phyloP scores from a whole-genome alignment of 2,329 filamentous ascomycete genomes.

The Beauveria asiatica region DNA sequence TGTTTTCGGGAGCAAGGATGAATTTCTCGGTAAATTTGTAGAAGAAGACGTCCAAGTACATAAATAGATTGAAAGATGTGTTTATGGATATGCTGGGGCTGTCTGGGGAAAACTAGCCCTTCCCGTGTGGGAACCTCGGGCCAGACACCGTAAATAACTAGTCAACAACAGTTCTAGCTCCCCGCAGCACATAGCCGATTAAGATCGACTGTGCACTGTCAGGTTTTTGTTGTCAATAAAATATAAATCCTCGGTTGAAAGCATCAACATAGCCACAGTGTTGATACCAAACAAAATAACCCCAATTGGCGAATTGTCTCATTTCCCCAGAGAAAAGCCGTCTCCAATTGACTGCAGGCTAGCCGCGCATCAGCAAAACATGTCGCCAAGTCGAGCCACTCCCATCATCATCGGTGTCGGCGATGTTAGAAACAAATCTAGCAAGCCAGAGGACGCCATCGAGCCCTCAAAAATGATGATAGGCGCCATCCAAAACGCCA shows the following conservation, averaged over 20 bases:
- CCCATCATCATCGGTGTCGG: conserved; percentile 56
- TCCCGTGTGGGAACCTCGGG: conserved; percentile 5
- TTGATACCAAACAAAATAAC: neutral
- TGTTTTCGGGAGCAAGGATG: neutral
- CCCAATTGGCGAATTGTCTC: neutral
- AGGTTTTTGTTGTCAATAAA: neutral
- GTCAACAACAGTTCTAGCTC: neutral
- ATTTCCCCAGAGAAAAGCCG: too few relatives aligned
- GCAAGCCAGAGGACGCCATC: conserved; percentile 35
- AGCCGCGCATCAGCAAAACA: neutral
- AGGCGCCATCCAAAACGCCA: conserved; percentile 41
- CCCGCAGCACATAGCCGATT: conserved; percentile 4
- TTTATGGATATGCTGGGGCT: neutral
- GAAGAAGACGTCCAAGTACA: too few relatives aligned
- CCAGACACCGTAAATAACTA: neutral
- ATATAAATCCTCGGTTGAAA: neutral
- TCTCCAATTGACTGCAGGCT: neutral
- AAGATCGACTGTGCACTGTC: neutral
- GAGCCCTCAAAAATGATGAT: conserved; percentile 54
- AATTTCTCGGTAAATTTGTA: neutral
- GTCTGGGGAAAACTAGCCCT: neutral
- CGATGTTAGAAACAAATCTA: conserved; percentile 51
- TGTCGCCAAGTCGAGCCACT: conserved; percentile 7
- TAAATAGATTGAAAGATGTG: neutral
- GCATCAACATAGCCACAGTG: neutral